phyloP scores from a whole-genome alignment of 306 rosid genomes.

The Clitoria ternatea region DNA sequence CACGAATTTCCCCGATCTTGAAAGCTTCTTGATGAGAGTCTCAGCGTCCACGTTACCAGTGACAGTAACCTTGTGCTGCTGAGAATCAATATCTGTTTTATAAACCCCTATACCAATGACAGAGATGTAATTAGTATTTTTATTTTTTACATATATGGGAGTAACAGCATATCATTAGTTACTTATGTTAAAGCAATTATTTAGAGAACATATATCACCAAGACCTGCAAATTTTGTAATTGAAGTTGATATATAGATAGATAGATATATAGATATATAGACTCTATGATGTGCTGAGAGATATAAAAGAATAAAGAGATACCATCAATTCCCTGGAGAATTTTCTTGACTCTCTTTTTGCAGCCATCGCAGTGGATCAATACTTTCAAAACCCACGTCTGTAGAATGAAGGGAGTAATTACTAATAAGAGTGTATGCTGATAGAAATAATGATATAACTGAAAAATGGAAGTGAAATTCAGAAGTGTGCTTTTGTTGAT shows the following conservation, averaged over 20 bases:
- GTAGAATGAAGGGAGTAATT: not conserved
- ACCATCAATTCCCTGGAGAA: conserved; percentile 82
- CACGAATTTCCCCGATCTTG: conserved; percentile 67
- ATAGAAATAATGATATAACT: not conserved
- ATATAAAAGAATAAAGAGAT: not conserved
- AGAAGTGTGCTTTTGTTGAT: not conserved
- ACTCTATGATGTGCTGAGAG: not conserved
- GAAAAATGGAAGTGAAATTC: not conserved
- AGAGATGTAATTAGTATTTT: not conserved
- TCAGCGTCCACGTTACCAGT: conserved; percentile 78
- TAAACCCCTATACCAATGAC: conserved; percentile 59
- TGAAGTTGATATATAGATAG: not conserved
- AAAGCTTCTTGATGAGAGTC: conserved; percentile 68
- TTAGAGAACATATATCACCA: not conserved
- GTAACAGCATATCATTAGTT: not conserved
- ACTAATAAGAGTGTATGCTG: conserved; percentile 8
- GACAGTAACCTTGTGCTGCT: conserved; percentile 82
- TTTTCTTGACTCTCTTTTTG: conserved; percentile 76
- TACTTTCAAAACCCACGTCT: conserved; percentile 88
- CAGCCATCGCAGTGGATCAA: conserved; percentile 94
- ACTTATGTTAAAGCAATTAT: conserved; percentile 2
- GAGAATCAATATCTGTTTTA: conserved; percentile 54
- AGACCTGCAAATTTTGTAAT: not conserved
- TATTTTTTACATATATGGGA: not conserved
- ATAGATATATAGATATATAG: not conserved